These are phyloP conservation scores for Cercophora samala DNA, from an alignment of 495 filamentous ascomycete species.

Conservation along the genomic window DNA sequence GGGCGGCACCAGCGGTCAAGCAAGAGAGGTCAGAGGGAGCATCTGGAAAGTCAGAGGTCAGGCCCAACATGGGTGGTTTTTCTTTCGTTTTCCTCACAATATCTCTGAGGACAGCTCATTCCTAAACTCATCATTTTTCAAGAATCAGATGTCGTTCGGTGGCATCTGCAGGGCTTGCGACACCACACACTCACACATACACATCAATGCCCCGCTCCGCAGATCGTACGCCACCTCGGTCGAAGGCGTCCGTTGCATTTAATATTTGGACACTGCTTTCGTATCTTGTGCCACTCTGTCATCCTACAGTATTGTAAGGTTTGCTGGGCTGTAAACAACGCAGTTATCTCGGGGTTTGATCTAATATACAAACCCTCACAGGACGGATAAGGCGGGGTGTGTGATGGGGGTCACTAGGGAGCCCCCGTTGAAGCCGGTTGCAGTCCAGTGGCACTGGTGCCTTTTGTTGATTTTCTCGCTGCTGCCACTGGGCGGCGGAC, in stretches of 20 bases:
- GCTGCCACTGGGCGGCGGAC: background rate
- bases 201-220: background rate
- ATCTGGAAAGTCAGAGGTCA: background rate
- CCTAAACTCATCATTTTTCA: background rate
- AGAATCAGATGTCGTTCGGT: background rate
- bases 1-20: background rate
- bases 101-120: background rate
- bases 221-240: slow-evolving; percentile 7
- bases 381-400: background rate
- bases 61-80: background rate
- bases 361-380: background rate
- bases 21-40: background rate
- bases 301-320: background rate
- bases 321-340: background rate
- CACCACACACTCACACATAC: slow-evolving; percentile 4
- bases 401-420: background rate
- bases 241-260: background rate
- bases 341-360: background rate
- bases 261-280: background rate
- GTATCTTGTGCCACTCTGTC: background rate
- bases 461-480: background rate
- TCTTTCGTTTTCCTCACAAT: background rate
- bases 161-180: slow-evolving; percentile 4
- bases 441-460: background rate
- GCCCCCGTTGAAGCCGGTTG: background rate